Conservation (phyloP, 1,284 basidiomycete genomes). For the Somion occarium region DNA sequence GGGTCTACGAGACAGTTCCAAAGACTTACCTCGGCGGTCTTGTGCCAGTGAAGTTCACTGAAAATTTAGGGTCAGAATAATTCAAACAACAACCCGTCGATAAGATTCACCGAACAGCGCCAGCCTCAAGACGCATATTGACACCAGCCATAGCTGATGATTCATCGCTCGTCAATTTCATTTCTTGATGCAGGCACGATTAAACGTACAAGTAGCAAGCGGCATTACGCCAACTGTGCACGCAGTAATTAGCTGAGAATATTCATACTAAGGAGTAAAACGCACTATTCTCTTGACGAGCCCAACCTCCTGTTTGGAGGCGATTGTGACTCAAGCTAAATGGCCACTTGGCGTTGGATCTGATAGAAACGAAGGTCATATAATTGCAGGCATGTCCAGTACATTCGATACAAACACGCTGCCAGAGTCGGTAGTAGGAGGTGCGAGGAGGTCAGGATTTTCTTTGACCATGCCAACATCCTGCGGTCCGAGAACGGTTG, state of each 20-base stretch:
- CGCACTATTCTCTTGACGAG: slow-evolving; percentile 61
- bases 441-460: slow-evolving; percentile 60
- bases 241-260: slow-evolving; percentile 6
- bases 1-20: neutral
- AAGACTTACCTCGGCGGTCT: slow-evolving; percentile 53
- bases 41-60: slow-evolving; percentile 76
- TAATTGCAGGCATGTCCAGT: neutral
- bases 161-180: too few relatives aligned
- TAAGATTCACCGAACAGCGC: slow-evolving; percentile 48
- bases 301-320: slow-evolving; percentile 70
- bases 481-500: slow-evolving; percentile 50
- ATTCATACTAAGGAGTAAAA: neutral
- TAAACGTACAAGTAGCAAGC: slow-evolving; percentile 46
- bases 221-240: slow-evolving; percentile 53
- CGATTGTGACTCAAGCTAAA: slow-evolving; percentile 67
- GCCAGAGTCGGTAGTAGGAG: slow-evolving; percentile 64
- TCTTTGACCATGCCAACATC: slow-evolving; percentile 47
- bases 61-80: too few relatives aligned
- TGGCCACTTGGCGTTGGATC: slow-evolving; percentile 66
- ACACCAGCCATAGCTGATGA: slow-evolving; percentile 61
- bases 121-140: slow-evolving; percentile 65
- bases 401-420: slow-evolving; percentile 40
- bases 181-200: too few relatives aligned
- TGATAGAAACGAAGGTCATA: slow-evolving; percentile 19
- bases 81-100: too few relatives aligned